These are phyloP conservation scores for Aspergillus piperis DNA, from an alignment of 2,329 filamentous ascomycete species.

Conservation along the genomic window DNA sequence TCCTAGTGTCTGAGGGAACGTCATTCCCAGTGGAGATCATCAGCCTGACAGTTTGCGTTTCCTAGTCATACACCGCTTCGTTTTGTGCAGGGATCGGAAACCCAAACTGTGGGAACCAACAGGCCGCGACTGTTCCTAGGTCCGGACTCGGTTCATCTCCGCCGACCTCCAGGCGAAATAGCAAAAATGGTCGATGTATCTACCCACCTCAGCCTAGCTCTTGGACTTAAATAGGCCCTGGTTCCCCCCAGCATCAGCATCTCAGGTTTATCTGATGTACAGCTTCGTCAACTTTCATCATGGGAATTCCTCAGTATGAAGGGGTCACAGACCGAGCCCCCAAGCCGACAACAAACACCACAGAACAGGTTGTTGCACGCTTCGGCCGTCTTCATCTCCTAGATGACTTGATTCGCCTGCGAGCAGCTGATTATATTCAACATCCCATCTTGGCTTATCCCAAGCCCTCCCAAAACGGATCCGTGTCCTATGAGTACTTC, in stretches of 20 bases:
- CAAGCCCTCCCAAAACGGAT: constrained; percentile 28
- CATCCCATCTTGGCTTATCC: constrained; percentile 47
- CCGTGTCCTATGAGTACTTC: constrained; percentile 44
- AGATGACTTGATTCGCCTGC: constrained; percentile 46
- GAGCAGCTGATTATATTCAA: constrained; percentile 43
- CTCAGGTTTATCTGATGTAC: not conserved
- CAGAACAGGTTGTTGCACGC: constrained; percentile 25
- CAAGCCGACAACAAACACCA: not conserved
- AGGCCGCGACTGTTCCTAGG: constrained; percentile 1
- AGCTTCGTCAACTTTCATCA: constrained; percentile 10
- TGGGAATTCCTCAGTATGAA: constrained; percentile 22
- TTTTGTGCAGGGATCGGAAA: not conserved
- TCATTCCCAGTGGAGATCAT: not conserved
- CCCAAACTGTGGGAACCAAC: not conserved
- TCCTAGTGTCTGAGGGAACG: not conserved
- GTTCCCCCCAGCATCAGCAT: not conserved
- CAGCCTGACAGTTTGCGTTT: not conserved
- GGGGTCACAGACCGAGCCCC: constrained; percentile 1
- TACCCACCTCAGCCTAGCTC: not conserved
- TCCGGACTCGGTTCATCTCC: not conserved
- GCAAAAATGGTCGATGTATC: not conserved
- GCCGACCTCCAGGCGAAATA: not conserved
- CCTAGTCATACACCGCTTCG: constrained; percentile 7
- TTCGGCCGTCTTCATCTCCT: constrained; percentile 45
- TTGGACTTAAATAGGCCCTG: not conserved